A percentile compares a stretch with the other conserved stretches of the same genome.
Evolutionary conservation across 2,329 filamentous ascomycete species (phyloP).

Genomic region (Akanthomyces lecanii): DNA sequence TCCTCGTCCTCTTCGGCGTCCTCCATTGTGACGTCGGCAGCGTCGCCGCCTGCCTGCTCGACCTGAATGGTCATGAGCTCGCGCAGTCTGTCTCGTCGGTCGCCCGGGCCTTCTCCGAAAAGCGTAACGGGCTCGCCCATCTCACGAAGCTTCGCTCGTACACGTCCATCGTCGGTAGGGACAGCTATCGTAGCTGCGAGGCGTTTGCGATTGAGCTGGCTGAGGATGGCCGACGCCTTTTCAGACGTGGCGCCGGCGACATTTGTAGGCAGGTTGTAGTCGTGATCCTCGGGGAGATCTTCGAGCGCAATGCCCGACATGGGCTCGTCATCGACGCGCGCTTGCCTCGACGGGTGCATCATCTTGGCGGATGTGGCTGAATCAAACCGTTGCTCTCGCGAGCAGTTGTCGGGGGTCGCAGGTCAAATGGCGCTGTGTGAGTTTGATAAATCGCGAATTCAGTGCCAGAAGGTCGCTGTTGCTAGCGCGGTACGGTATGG

Average conservation of each 20-base stretch:
- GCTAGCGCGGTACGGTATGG: neutral
- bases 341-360: constrained; percentile 86
- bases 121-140: constrained; percentile 91
- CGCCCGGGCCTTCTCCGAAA: constrained; percentile 84
- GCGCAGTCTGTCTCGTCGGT: constrained; percentile 81
- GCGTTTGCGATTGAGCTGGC: constrained; percentile 87
- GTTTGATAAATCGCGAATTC: neutral
- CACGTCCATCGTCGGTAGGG: constrained; percentile 86
- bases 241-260: constrained; percentile 67
- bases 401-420: neutral
- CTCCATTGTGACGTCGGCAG: constrained; percentile 57
- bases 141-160: constrained; percentile 75
- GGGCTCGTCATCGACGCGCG: constrained; percentile 83
- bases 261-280: constrained; percentile 73
- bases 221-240: constrained; percentile 78
- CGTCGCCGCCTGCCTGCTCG: constrained; percentile 55
- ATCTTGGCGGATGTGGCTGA: constrained; percentile 34
- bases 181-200: constrained; percentile 85
- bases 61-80: constrained; percentile 72
- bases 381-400: neutral
- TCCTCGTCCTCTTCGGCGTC: constrained; percentile 58
- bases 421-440: neutral
- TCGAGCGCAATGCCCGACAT: constrained; percentile 48
- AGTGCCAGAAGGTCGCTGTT: no score
- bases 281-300: constrained; percentile 62